Evolutionary conservation across 108 stramenopile species (phyloP), one percentile per base, ranked within the genome.

Genomic region (Cyclotella cryptica): DNA sequence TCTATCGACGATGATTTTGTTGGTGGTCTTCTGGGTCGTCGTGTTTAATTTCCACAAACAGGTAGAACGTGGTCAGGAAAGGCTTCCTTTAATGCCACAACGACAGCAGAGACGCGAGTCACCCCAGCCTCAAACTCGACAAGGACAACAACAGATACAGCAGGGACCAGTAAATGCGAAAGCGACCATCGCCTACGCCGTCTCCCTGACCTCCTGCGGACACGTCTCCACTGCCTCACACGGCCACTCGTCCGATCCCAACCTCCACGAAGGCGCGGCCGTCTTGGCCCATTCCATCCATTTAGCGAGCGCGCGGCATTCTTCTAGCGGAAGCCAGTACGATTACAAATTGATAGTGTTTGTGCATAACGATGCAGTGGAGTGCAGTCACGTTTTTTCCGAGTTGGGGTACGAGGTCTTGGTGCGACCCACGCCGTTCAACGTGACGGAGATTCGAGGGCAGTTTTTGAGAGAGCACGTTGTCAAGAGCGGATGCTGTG

Each of bases 401-500:
- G 66, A 79, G 13, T 69, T 93, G 63, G 92, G 92, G 24, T 96
- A 85, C 76, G 62, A 66, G 42, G 64, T 93, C 30, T 66, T 90
- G 40, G 63, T 85, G 47, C 83, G 90, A 22, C 85, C 88, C 15
- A 88, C 89, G 14, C 89, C 90, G 27, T 93, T 96, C 39, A 72
- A 78, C n/a, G 93, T 96, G 0, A 59, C 86, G 27, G 93, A 94
- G 45, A 96, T 96, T 66, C 30, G 86, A 72, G 90, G 91, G 27
- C 74, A 92, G 11, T 96, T 87, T 72, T 55, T 97, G 55, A 72
- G 90, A 55, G 66, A 73, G 19, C 84, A 91, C 62, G 88, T 97
- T 62, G 69, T 75, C 39, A 85, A 86, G 26, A 94, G 89, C 61
- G 98, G 98, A 27, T 98, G 98, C 75, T 98, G 98, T 86, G 98